Conservation (phyloP, 495 filamentous ascomycete genomes). For the Hypoxylon lienhwacheense region DNA sequence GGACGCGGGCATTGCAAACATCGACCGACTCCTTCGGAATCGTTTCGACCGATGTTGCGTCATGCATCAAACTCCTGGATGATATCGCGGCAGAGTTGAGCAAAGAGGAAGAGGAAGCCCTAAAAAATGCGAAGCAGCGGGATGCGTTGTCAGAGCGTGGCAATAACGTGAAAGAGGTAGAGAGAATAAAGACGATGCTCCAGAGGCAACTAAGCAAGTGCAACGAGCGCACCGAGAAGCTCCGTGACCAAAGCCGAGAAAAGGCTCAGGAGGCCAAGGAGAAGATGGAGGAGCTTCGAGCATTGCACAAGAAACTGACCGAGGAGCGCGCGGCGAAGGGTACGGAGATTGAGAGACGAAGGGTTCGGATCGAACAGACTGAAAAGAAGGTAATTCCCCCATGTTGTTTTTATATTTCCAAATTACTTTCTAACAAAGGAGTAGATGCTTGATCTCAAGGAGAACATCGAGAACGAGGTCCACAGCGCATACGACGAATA, state of each 20-base stretch:
- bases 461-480: conserved; percentile 94
- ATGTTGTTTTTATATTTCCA: not conserved
- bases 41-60: conserved; percentile 77
- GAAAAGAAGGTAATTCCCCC: conserved; percentile 83
- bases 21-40: conserved; percentile 85
- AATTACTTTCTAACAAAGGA: conserved; percentile 39
- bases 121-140: conserved; percentile 73
- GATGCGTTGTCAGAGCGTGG: conserved; percentile 85
- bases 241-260: conserved; percentile 74
- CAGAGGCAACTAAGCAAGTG: conserved; percentile 81
- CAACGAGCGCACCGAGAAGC: conserved; percentile 79
- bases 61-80: conserved; percentile 83
- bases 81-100: conserved; percentile 80
- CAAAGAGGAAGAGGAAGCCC: conserved; percentile 87
- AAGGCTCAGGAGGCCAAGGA: conserved; percentile 78
- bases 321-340: conserved; percentile 84
- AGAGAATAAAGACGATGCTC: conserved; percentile 79
- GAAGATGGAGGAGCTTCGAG: conserved; percentile 87
- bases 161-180: conserved; percentile 87
- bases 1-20: conserved; percentile 86
- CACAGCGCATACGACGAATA: conserved; percentile 87
- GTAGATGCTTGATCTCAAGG: conserved; percentile 95
- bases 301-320: conserved; percentile 74
- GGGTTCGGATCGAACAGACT: conserved; percentile 92
- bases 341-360: conserved; percentile 84